Percentiles rank a stretch among this genome's conserved stretches.
Evolutionary conservation across 345 rosid species (phyloP).

Genomic region (Raphanus sativus): DNA sequence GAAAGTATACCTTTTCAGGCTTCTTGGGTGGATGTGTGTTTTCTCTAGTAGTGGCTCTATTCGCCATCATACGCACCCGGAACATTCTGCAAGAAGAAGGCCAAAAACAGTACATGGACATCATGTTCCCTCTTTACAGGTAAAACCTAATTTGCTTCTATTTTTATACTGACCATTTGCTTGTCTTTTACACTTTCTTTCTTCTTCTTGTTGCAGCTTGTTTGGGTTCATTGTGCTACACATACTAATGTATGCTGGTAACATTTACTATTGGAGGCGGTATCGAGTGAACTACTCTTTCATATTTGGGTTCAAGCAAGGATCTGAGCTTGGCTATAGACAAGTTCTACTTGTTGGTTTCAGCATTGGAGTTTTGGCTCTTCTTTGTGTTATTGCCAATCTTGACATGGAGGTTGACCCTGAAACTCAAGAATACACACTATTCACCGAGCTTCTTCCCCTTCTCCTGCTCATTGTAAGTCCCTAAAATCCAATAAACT

Average conservation of each 20-base stretch:
- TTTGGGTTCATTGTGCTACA: constrained; percentile 57
- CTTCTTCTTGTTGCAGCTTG: constrained; percentile 36
- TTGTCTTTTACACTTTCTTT: not conserved
- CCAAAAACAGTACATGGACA: constrained; percentile 47
- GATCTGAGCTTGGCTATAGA: constrained; percentile 49
- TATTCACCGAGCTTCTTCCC: constrained; percentile 54
- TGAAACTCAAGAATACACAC: constrained; percentile 43
- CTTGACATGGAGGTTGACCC: constrained; percentile 64
- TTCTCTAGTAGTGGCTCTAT: constrained; percentile 50
- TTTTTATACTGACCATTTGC: not conserved
- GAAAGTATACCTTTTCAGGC: constrained; percentile 37
- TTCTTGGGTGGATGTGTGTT: constrained; percentile 54
- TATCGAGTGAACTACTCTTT: constrained; percentile 52
- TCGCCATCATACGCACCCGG: constrained; percentile 42
- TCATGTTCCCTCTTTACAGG: constrained; percentile 69
- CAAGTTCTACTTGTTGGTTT: constrained; percentile 46
- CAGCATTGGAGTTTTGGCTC: constrained; percentile 44
- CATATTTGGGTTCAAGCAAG: constrained; percentile 54
- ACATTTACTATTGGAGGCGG: constrained; percentile 50
- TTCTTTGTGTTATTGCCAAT: constrained; percentile 45
- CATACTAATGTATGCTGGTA: constrained; percentile 47
- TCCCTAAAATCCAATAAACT: not conserved
- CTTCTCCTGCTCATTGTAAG: constrained; percentile 44
- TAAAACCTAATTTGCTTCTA: constrained; percentile 9
- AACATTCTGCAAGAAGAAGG: constrained; percentile 39